Evolutionary conservation across 257 asterid genomes (phyloP), one percentile per base, ranked within the genome.

Genomic region (Euphrasia confusa): DNA sequence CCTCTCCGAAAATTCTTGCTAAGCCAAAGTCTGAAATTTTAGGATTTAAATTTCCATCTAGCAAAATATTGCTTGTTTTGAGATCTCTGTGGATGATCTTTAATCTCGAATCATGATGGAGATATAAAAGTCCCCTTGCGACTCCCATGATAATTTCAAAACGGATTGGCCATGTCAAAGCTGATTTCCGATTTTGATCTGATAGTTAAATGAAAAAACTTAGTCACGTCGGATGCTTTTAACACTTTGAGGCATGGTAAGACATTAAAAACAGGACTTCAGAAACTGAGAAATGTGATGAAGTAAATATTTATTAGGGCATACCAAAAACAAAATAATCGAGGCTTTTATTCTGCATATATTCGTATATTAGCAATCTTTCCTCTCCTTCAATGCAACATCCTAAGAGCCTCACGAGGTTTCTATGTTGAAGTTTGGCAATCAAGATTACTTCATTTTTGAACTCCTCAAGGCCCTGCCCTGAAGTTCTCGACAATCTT

Each of bases 1-100:
- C 64, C 21, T 58, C 66, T 56, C 26, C 66, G 2, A 63, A 40
- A 56, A 52, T 72, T 68, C 77, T 62, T 28, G 77, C 77, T 35
- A 72, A 55, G 24, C 77, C 77, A 26, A 72, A 72, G 64, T 72
- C 73, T 3, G 77, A 62, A 52, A 72, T 72, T 45, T 45, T 45
- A n/a, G 52, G 18, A 45, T 45, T 45, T 45, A 45, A 45, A 45
- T 45, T 45, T 12, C 14, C 52, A 45, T 45, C 52, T 13, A 45
- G 14, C 52, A 45, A 4, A 45, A 45, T 45, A 45, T 45, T 45
- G 52, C 52, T 45, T n/a, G 52, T 45, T 45, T 45, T 45, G 52
- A 45, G 52, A 45, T 45, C 52, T 45, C 52, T 13, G 14, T 45
- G 52, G 52, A 45, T 45, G 12, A 45, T 45, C 52, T 45, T 45